Evolutionary conservation across 2,329 filamentous ascomycete species (phyloP).

Genomic region (Colletotrichum spinosum): DNA sequence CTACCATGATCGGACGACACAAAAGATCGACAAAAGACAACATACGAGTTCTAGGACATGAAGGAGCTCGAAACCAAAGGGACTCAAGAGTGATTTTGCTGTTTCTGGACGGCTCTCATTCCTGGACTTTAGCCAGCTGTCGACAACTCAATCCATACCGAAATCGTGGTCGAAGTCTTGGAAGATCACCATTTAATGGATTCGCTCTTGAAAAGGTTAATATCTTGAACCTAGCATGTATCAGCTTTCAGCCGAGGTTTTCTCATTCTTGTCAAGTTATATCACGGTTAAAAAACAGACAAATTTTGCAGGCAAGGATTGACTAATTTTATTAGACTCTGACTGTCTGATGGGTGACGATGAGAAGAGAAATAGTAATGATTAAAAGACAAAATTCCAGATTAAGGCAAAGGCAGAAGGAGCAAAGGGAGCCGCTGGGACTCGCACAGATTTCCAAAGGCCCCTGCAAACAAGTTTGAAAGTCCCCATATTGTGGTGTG

Average conservation of each 20-base stretch:
- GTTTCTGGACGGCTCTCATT: neutral
- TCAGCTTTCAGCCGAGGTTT: neutral
- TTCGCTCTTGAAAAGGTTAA: too few species aligned
- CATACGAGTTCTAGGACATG: neutral
- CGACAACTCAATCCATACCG: too few species aligned
- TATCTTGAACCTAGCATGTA: too few species aligned
- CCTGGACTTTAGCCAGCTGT: too few species aligned
- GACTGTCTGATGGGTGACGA: constrained; percentile 6
- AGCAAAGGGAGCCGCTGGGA: constrained; percentile 18
- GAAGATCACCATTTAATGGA: too few species aligned
- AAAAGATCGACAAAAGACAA: neutral
- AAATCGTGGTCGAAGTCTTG: too few species aligned
- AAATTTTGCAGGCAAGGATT: constrained; percentile 15
- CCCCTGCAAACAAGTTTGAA: constrained; percentile 26
- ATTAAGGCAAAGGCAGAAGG: neutral
- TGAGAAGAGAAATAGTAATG: constrained; percentile 26
- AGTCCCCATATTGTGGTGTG: constrained; percentile 18
- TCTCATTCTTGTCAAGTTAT: too few species aligned
- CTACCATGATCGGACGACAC: neutral
- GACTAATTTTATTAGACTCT: constrained; percentile 19
- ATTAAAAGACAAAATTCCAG: constrained; percentile 34
- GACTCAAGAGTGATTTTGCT: neutral
- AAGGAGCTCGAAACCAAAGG: neutral
- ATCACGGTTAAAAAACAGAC: neutral
- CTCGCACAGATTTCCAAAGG: constrained; percentile 2